Base-by-base conservation (phyloP, 2,329 filamentous ascomycete species). In the Fusarium sambucinum region DNA sequence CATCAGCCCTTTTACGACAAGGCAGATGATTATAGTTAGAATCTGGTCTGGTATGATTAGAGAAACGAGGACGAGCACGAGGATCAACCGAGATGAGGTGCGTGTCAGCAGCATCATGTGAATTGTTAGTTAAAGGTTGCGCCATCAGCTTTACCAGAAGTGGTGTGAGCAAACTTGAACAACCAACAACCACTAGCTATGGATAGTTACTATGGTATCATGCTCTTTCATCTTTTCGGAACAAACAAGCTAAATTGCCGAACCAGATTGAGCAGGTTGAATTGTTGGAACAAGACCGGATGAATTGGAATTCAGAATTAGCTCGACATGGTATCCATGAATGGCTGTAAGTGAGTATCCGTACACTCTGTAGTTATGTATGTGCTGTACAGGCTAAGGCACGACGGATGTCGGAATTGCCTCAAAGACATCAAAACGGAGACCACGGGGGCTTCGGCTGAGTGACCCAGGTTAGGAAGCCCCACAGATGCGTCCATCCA, bases 391-490 rank as follows among this genome's bases (percentile, higher is more conserved):
- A 54, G 25, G 51, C 51, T 33, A 54, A 54, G 51, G 35, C 37
- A 42, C 8, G 50, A 42, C 27, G 29, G 58, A 69, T 69, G 51
- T 64, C 50, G 55, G 64, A 74, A 73, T 74, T 74, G 63, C 72
- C 72, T 74, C 72, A 74, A 21, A 27, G 30, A n/a, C 40, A 27
- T 8, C 35, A 25, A 42, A 12, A 51, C 48, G 32, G 63, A 35
- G 64, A 72, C 48, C 19, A 42, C 32, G 38, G 50, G 71, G 69
- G 68, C 67, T 66, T 74, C 72, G 72, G 73, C 62, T 67, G 61
- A 74, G 42, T 69, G 56, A 54, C 58, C 71, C 68, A 71, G 55
- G 57, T 66, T 62, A 41, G 63, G 63, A 66, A 55, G 63, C 55
- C 69, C 70, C 69, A 74, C 69, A 64, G 53, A 46, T 64, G 32